phyloP scores from a whole-genome alignment of 305 asterid species.

The Fraxinus greggii region DNA sequence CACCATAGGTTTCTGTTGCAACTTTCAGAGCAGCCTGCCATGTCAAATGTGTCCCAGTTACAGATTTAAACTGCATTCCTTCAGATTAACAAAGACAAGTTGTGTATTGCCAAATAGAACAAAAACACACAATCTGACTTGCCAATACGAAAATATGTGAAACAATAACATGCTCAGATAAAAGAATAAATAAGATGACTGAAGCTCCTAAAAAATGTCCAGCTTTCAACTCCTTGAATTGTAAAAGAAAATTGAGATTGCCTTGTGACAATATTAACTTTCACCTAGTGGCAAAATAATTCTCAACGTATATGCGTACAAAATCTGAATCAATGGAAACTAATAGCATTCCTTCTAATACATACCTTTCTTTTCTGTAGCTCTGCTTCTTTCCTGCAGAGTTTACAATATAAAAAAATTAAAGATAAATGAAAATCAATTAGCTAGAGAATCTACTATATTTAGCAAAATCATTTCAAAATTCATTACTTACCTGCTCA shows the following conservation, averaged over 20 bases:
- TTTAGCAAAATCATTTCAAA: conserved; percentile 17
- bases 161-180: background rate
- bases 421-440: conserved; percentile 12
- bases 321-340: conserved; percentile 13
- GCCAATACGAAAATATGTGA: background rate
- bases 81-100: conserved; percentile 2
- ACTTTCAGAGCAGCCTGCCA: conserved; percentile 79
- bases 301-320: background rate
- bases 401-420: conserved; percentile 16
- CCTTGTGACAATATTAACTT: background rate
- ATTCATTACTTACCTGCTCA: conserved; percentile 64
- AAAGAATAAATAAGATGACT: background rate
- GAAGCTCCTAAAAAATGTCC: background rate
- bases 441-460: conserved; percentile 14
- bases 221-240: background rate
- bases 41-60: background rate
- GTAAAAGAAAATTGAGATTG: background rate
- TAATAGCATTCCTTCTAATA: conserved; percentile 12
- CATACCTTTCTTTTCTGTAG: conserved; percentile 88
- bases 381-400: conserved; percentile 85
- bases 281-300: conserved; percentile 1
- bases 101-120: background rate
- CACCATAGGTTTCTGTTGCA: conserved; percentile 74
- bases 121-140: background rate
- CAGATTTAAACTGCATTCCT: conserved; percentile 10